These are phyloP conservation scores for Thermothelomyces thermophilus DNA, from an alignment of 2,329 filamentous ascomycete species.

Conservation along the genomic window DNA sequence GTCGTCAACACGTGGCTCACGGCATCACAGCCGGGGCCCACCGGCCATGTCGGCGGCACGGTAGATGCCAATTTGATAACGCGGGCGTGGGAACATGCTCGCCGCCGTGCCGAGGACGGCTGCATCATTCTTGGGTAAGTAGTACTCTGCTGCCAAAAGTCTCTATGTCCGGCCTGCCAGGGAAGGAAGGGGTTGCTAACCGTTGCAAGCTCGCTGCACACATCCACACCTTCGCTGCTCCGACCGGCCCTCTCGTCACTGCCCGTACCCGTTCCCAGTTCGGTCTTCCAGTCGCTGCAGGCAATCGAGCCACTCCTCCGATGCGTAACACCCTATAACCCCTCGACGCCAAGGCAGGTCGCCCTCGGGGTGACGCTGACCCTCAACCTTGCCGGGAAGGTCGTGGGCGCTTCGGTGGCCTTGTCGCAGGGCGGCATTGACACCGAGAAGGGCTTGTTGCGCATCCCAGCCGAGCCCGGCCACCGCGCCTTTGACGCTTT, in stretches of 20 bases:
- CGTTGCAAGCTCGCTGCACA: constrained; percentile 67
- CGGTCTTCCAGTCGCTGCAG: constrained; percentile 70
- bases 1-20: constrained; percentile 96
- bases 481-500: constrained; percentile 96
- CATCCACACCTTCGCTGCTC: constrained; percentile 78
- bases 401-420: constrained; percentile 68
- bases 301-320: constrained; percentile 80
- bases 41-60: constrained; percentile 66
- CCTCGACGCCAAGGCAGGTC: constrained; percentile 72
- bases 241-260: constrained; percentile 74
- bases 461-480: constrained; percentile 70
- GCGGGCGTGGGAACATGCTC: constrained; percentile 92
- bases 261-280: constrained; percentile 69
- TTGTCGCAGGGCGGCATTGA: constrained; percentile 86
- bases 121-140: constrained; percentile 82
- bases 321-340: constrained; percentile 82
- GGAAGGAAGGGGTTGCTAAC: constrained; percentile 25
- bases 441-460: constrained; percentile 69
- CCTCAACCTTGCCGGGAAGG: constrained; percentile 70
- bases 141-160: neutral
- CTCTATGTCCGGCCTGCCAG: neutral
- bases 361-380: constrained; percentile 76
- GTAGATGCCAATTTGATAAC: constrained; percentile 72
- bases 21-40: constrained; percentile 60
- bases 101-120: constrained; percentile 88